Base-by-base conservation (phyloP, 2,329 filamentous ascomycete genomes). In the Trichoderma sp. region DNA sequence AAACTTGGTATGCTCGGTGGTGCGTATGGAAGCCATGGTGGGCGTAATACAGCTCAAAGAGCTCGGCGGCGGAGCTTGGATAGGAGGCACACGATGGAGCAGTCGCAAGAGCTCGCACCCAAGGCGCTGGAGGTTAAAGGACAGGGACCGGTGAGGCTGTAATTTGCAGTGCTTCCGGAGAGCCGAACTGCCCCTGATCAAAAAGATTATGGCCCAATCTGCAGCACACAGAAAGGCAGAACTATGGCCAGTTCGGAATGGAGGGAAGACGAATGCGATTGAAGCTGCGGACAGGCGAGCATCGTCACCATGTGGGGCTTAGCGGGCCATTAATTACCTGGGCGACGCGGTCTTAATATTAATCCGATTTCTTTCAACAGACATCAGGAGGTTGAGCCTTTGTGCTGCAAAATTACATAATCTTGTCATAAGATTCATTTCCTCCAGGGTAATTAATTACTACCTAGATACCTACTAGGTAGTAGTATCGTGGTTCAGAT, bases 1-100 rank as follows among this genome's bases (percentile, higher is more conserved):
- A 30, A 55, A 82, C 80, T 81, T 81, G 63, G 80, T 80, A 73
- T 82, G 80, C 68, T 82, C 79, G 67, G 77, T 76, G 39, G 79
- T 78, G 59, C 80, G 79, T 68, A 81, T 74, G 65, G 79, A 74
- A 73, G 79, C 77, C 74, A 75, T 78, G 76, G 65, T 75, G 71
- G 74, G 68, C 57, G 34, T 28, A 43, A 47, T 62, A 32, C 28
- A 63, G 39, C 36, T 68, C 63, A 39, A 53, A 9, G 15, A 63
- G 30, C n/a, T 30, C 66, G 43, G 11, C 58, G 50, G 50, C 34
- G 47, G 26, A 57, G 71, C 58, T 55, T 64, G 28, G 43, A 69
- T 72, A 68, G 71, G 67, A 72, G 66, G 67, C 43, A 64, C 43
- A 68, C 53, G 53, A 65, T 20, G 50, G 17, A 61, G 61, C 36